Base-by-base conservation (phyloP, 202 grass and related monocot species). In the Setaria viridis region DNA sequence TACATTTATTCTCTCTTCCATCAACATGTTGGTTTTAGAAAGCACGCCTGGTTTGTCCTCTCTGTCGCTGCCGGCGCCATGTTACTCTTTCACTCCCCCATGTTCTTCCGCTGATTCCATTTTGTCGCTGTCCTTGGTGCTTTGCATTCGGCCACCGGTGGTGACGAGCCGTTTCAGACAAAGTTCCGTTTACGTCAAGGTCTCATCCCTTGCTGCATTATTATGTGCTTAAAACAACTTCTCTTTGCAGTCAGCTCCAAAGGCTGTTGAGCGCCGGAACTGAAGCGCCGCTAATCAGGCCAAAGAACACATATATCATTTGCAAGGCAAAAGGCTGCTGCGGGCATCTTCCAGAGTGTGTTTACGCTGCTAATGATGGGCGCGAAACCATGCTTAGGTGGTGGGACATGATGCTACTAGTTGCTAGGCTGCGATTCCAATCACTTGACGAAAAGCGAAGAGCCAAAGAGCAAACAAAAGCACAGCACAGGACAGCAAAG, bases 1-100 rank as follows among this genome's bases (percentile, higher is more conserved):
- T 98, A 90, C 91, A 98, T 93, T 92, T 76, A 69, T 69, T 89
- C 57, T 90, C 67, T 80, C 73, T 85, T 84, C 65, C 60, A 55
- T 64, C 80, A 64, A 67, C 80, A 35, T 85, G 77, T 80, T 85
- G 72, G 74, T 80, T 81, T 80, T 71, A 80, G 77, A 82, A 74
- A 60, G 60, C 60, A 67, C 32, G 66, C 74, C 20, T 34, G 29
- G 32, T 72, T 53, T 74, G 35, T 57, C 48, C 15, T 17, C 71
- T 75, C 43, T 57, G 85, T 78, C 72, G 55, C 63, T 70, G 37
- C 30, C 68, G 59, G 63, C 30, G 55, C 72, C 82, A 77, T 88
- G 78, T 85, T 85, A 35, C 43, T 30, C 76, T 1, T 5, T 5
- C 5, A 35, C 43, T 30, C 20, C 11, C 25, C 53, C 46, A 87